phyloP scores from a whole-genome alignment of 176 grass and related monocot genomes.

The Oryza punctata region DNA sequence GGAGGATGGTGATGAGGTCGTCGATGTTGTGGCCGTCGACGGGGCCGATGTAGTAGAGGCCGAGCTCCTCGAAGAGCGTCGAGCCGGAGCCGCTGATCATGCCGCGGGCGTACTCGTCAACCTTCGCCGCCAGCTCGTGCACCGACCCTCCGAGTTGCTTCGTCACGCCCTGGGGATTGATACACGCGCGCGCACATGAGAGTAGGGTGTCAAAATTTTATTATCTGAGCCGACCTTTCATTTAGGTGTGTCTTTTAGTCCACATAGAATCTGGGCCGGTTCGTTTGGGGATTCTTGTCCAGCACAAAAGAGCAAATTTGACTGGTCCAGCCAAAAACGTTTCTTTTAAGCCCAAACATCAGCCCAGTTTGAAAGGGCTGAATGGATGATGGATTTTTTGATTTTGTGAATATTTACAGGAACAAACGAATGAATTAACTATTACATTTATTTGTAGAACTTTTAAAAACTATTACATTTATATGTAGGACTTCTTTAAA shows the following conservation, averaged over 20 bases:
- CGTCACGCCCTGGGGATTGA: constrained; percentile 66
- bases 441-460: too few relatives aligned
- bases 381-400: too few relatives aligned
- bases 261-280: neutral
- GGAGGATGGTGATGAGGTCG: constrained; percentile 83
- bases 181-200: neutral
- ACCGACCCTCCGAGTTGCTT: constrained; percentile 94
- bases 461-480: too few relatives aligned
- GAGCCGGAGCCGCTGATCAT: constrained; percentile 95
- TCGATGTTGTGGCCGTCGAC: constrained; percentile 97
- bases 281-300: neutral
- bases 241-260: neutral
- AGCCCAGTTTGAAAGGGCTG: too few relatives aligned
- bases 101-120: constrained; percentile 98
- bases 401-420: too few relatives aligned
- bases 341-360: neutral
- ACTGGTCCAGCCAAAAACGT: neutral
- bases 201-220: neutral
- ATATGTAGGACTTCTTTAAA: too few relatives aligned
- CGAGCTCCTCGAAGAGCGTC: constrained; percentile 92
- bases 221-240: neutral
- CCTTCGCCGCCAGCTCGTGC: constrained; percentile 91
- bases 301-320: neutral
- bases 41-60: constrained; percentile 96
- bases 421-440: too few relatives aligned